Percentiles rank a stretch among this genome's conserved stretches.
Evolutionary conservation across 73 alveolate species (phyloP).

Genomic region (Uronychia binucleata): DNA sequence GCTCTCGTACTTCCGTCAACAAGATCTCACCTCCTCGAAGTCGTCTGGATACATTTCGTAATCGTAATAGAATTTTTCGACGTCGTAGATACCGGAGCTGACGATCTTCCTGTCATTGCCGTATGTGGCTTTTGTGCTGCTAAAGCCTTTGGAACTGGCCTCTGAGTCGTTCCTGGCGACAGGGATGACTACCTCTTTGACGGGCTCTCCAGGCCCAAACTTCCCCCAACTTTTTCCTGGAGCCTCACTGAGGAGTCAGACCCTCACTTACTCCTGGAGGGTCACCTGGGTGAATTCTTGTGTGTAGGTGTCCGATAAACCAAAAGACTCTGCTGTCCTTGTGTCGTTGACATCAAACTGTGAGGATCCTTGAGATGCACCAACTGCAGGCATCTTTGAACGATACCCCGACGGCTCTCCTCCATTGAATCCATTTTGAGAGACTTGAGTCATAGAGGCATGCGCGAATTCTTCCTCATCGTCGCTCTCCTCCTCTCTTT

Average conservation of each 20-base stretch:
- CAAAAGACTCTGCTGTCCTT: neutral
- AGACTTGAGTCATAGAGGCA: neutral
- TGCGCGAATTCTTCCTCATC: neutral
- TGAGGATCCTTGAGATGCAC: neutral
- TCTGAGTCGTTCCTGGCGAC: too few species aligned
- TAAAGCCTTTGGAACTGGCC: neutral
- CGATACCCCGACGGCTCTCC: too few species aligned
- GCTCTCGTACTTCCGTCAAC: neutral
- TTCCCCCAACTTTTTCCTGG: neutral
- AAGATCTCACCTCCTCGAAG: constrained; percentile 14
- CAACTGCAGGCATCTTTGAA: neutral
- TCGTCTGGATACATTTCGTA: constrained; percentile 22
- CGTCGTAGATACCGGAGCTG: constrained; percentile 14
- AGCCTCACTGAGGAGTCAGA: neutral
- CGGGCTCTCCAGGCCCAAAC: too few species aligned
- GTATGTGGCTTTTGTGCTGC: neutral
- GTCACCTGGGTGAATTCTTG: neutral
- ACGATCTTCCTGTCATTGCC: constrained; percentile 12
- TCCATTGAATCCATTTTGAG: too few species aligned
- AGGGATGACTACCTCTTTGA: neutral
- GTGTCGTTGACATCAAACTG: neutral
- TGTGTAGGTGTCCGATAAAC: neutral
- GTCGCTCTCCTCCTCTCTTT: neutral
- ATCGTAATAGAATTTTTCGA: constrained; percentile 14
- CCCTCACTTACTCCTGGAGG: neutral